Evolutionary conservation across 106 monocot species (phyloP), one percentile per base, ranked within the genome.

Genomic region (Dendrobium huoshanense): DNA sequence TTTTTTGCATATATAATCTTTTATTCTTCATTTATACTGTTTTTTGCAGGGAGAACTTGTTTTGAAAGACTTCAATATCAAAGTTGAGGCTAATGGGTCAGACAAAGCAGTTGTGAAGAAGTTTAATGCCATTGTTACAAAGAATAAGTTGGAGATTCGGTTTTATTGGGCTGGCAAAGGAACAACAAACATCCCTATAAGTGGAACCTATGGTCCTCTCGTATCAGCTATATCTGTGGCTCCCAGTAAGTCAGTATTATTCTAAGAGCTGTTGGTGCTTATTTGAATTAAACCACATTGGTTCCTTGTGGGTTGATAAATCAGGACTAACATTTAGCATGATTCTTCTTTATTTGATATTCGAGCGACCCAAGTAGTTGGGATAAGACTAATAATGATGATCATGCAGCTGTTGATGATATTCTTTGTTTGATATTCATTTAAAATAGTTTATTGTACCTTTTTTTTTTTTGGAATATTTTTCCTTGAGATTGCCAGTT

Each of bases 91-190:
- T 56, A 88, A 90, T 79, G 92, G 86, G 47, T 10, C 88, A 47
- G 88, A 81, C 72, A 87, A 83, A 40, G 56, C 91, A 40, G 55
- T 90, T 67, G 81, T 85, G 37, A 91, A 87, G 25, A 82, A 67
- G 31, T 94, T 92, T 82, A 87, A 58, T 55, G 54, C 84, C 78
- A 45, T 49, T 41, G 88, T 94, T 8, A 81, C 70, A 65, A 24
- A 89, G 45, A 51, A 91, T 78, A 89, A 87, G 19, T 80, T 89
- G 81, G 75, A 87, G 85, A 90, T 92, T 33, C 86, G 80, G 9
- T 84, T 94, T 51, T 90, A 94, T 78, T 94, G 94, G 94, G 91
- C 91, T 80, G 92, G 92, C 78, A 88, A 83, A 47, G 92, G 92
- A 42, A 90, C 92, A 79, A 90, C 90, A 73, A 85, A 80, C 20